Evolutionary conservation across 2,329 filamentous ascomycete species (phyloP).

Genomic region (Diaporthe citriasiana): DNA sequence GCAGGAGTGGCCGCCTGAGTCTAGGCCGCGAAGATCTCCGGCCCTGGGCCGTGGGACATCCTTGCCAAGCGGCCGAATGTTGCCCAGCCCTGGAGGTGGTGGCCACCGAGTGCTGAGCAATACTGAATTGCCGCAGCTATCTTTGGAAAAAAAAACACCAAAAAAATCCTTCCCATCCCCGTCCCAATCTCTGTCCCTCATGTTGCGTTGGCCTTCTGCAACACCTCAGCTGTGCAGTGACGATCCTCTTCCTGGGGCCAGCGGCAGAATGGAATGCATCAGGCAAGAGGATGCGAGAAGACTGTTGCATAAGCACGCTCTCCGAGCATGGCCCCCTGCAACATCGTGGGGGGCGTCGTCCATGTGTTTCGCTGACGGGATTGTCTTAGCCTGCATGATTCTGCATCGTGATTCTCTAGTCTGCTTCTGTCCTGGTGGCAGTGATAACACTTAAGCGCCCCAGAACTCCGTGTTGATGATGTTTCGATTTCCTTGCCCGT

Average conservation of each 20-base stretch:
- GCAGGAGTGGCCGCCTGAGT: constrained; percentile 17
- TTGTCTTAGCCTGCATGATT: neutral
- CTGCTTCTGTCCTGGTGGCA: constrained; percentile 31
- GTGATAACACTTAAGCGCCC: constrained; percentile 8
- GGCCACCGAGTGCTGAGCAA: constrained; percentile 10
- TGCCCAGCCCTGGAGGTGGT: too few species aligned
- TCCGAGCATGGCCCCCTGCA: constrained; percentile 15
- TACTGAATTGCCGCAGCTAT: constrained; percentile 29
- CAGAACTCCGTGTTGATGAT: constrained; percentile 16
- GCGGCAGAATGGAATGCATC: neutral
- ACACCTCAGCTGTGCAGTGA: constrained; percentile 17
- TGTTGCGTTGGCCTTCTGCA: constrained; percentile 6
- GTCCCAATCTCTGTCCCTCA: neutral
- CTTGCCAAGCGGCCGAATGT: constrained; percentile 20
- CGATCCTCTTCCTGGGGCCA: constrained; percentile 25
- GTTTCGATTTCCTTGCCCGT: neutral
- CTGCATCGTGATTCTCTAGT: constrained; percentile 36
- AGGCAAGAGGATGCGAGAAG: constrained; percentile 20
- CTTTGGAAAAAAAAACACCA: neutral
- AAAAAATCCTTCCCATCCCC: constrained; percentile 7
- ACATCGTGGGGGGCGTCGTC: neutral
- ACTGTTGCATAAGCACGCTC: constrained; percentile 1
- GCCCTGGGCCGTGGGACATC: constrained; percentile 5
- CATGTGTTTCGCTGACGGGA: constrained; percentile 4
- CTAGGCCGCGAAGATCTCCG: constrained; percentile 27